Evolutionary conservation across 2,329 filamentous ascomycete species (phyloP), one percentile per base, ranked within the genome.

Genomic region (Colletotrichum sp.): DNA sequence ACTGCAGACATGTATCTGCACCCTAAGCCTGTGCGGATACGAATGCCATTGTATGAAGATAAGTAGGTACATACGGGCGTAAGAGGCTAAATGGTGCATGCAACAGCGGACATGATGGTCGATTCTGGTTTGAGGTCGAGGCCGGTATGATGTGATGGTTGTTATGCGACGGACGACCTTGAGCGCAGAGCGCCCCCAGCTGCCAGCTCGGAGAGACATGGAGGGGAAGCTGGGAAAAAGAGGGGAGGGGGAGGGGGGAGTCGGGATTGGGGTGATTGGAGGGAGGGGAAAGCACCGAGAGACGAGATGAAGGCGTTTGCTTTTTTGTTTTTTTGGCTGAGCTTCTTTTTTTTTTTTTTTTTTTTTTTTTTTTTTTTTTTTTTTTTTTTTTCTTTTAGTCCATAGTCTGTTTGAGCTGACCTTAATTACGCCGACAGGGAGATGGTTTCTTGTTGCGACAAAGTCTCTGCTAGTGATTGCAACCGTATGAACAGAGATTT

Each of bases 371-470:
- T n/a, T n/a, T n/a, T n/a, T n/a, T n/a, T n/a, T n/a, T n/a, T n/a
- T 10, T 61, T 43, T 52, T 59, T 52, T 38, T 38, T 43, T 34
- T 30, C 21, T 28, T 12, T 68, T 12, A 64, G n/a, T 21, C 10
- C 36, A 65, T 66, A 14, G 36, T 26, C 36, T 55, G 72, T 59
- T 64, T 63, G 62, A 63, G 26, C 56, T 26, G 32, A 58, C 69
- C 12, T 58, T 59, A 64, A 56, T 48, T 68, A 26, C 56, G 56
- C 56, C 69, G 56, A 30, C 73, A 75, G 73, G 69, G 73, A 73
- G 34, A 75, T 73, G 73, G 62, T 73, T 75, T 73, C 73, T 75
- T 68, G 43, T 68, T 68, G 63, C 38, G 34, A 36, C 69, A 34
- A 34, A 73, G 56, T 68, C 43, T 69, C 26, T 34, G 43, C 73